phyloP scores from a whole-genome alignment of 345 rosid genomes.

The Ceriops tagal region DNA sequence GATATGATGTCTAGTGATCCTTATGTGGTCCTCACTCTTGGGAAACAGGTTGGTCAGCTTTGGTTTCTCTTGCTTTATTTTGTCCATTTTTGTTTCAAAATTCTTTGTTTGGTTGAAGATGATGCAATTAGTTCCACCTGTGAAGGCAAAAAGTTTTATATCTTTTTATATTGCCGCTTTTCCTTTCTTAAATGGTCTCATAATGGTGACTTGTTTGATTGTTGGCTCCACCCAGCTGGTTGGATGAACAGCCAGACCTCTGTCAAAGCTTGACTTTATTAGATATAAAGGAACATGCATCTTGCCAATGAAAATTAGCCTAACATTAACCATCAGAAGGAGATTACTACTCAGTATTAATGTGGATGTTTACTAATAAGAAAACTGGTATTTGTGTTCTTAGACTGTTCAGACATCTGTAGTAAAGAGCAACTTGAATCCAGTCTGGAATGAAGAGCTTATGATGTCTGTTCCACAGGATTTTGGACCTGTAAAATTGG shows the following conservation, averaged over 20 bases:
- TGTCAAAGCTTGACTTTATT: neutral
- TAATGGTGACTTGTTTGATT: neutral
- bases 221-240: neutral
- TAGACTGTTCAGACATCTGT: constrained; percentile 44
- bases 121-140: constrained; percentile 1
- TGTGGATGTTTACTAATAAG: neutral
- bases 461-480: constrained; percentile 45
- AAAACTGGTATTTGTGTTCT: constrained; percentile 5
- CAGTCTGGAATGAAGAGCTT: constrained; percentile 51
- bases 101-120: neutral
- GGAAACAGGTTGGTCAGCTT: constrained; percentile 61
- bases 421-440: constrained; percentile 49
- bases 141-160: neutral
- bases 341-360: neutral
- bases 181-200: neutral
- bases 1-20: constrained; percentile 98
- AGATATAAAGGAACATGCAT: neutral
- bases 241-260: neutral
- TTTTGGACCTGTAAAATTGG: constrained; percentile 47
- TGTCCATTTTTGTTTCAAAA: neutral
- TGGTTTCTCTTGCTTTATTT: constrained; percentile 1
- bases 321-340: neutral
- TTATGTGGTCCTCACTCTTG: constrained; percentile 72
- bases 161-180: neutral
- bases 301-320: neutral